phyloP scores from a whole-genome alignment of 305 asterid species.

The Fraxinus dipetala region DNA sequence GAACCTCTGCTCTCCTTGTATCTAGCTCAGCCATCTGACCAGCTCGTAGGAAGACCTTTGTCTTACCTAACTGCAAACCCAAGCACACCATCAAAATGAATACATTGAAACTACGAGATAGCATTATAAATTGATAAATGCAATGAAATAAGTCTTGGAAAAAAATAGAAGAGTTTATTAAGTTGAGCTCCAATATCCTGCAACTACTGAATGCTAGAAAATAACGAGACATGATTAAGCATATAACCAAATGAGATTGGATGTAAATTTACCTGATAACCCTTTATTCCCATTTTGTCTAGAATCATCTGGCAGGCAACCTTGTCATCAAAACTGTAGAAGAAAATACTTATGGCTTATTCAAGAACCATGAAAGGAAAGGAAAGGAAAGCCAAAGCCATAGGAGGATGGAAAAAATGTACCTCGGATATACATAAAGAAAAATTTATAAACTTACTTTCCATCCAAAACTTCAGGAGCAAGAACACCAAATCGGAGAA shows the following conservation, averaged over 20 bases:
- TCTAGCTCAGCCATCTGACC: slow-evolving; percentile 99
- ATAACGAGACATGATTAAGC: neutral
- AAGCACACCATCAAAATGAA: slow-evolving; percentile 17
- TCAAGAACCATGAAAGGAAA: neutral
- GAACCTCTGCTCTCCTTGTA: slow-evolving; percentile 94
- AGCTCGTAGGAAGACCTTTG: slow-evolving; percentile 97
- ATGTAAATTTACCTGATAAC: slow-evolving; percentile 71
- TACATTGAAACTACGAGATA: slow-evolving; percentile 5
- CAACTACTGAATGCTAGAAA: neutral
- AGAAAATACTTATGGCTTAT: slow-evolving; percentile 18
- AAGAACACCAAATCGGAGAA: slow-evolving; percentile 97
- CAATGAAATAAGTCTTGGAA: neutral
- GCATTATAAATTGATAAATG: neutral
- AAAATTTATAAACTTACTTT: slow-evolving; percentile 48
- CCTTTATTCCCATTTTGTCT: slow-evolving; percentile 83
- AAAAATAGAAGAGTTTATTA: neutral
- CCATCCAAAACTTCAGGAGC: slow-evolving; percentile 97
- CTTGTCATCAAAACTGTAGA: slow-evolving; percentile 83
- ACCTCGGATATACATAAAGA: slow-evolving; percentile 16
- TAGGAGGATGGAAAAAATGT: slow-evolving; percentile 5
- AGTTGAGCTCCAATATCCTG: neutral
- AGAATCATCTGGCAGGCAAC: slow-evolving; percentile 83
- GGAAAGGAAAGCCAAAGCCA: slow-evolving; percentile 4
- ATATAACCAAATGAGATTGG: neutral
- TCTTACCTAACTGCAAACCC: slow-evolving; percentile 82